Percentiles rank a stretch among this genome's conserved stretches.
phyloP scores from a whole-genome alignment of 345 rosid species.

The Ceriops tagal region DNA sequence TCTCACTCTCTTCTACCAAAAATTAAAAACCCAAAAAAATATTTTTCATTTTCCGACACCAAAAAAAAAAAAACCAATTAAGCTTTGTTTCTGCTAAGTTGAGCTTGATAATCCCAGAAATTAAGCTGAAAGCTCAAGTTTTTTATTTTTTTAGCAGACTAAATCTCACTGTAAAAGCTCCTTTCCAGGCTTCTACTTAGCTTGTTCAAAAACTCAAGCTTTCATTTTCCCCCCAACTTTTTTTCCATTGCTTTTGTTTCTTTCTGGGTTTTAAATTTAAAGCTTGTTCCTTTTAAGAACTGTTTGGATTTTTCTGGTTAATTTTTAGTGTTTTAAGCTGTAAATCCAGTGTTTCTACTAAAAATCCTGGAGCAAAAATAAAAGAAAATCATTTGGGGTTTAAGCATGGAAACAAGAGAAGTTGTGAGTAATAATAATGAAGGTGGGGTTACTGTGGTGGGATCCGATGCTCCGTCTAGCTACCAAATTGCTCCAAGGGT shows the following conservation, averaged over 20 bases:
- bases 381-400: slow-evolving; percentile 22
- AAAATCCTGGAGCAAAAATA: slow-evolving; percentile 15
- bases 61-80: slow-evolving; percentile 2
- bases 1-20: slow-evolving; percentile 26
- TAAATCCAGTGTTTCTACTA: slow-evolving; percentile 37
- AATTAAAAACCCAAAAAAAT: neutral
- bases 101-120: slow-evolving; percentile 20
- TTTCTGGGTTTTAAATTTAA: slow-evolving; percentile 6
- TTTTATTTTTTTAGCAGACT: slow-evolving; percentile 2
- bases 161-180: slow-evolving; percentile 15
- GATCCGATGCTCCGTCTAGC: slow-evolving; percentile 85
- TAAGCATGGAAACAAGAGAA: slow-evolving; percentile 68
- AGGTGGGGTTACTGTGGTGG: slow-evolving; percentile 77
- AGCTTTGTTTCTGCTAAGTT: slow-evolving; percentile 15
- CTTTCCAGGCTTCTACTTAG: neutral
- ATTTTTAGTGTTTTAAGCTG: slow-evolving; percentile 29
- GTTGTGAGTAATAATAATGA: slow-evolving; percentile 37
- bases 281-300: slow-evolving; percentile 4
- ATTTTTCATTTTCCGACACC: neutral
- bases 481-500: slow-evolving; percentile 80
- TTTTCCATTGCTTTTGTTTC: neutral
- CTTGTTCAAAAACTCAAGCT: slow-evolving; percentile 11
- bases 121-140: slow-evolving; percentile 13
- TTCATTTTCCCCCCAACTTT: neutral
- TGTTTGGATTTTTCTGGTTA: neutral